Base-by-base conservation (phyloP, 2,329 filamentous ascomycete species). In the Scleromitrula shiraiana region DNA sequence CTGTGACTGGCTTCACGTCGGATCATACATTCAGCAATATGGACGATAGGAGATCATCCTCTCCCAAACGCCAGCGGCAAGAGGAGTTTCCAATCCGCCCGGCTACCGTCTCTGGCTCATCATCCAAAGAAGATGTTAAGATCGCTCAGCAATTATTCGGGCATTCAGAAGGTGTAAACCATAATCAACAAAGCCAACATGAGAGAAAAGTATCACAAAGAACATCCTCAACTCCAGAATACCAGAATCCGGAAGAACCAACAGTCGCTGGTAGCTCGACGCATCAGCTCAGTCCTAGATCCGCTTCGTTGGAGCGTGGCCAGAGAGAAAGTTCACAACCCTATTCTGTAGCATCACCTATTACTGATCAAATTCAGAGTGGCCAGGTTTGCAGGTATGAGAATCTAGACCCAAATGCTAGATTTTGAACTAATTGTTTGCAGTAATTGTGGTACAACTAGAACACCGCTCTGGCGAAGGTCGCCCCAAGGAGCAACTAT, bases 391-490 rank as follows among this genome's bases (percentile, higher is more conserved):
- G 83, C 79, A 87, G 83, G 83, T 85, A 69, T 61, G 75, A 60
- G 37, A 19, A 40, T 23, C n/a, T 22, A 27, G 27, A 49, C 4
- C 33, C 32, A 14, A 15, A 23, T n/a, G 14, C n/a, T n/a, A 26
- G 7, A 20, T 30, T 15, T 23, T 20, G n/a, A 39, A 39, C 55
- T 60, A 45, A 59, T 30, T 10, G n/a, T 47, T 45, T 41, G 27
- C 53, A 98, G 93, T 65, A 98, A 98, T 68, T 98, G 93, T 65
- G 85, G 84, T 50, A 97, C 93, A 14, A 96, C 89, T 44, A 83
- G 85, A 65, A 98, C 93, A 39, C 93, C 93, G 20, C 70, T 98
- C 30, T 98, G 93, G 93, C 81, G 93, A 64, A 80, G 93, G 62
- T 95, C 91, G 14, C 91, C 91, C 0, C 83, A 90, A 60, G 93